Percentiles rank a stretch among this genome's conserved stretches.
Conservation (phyloP, 768 basidiomycete species). For the Leccinum rimulosum region DNA sequence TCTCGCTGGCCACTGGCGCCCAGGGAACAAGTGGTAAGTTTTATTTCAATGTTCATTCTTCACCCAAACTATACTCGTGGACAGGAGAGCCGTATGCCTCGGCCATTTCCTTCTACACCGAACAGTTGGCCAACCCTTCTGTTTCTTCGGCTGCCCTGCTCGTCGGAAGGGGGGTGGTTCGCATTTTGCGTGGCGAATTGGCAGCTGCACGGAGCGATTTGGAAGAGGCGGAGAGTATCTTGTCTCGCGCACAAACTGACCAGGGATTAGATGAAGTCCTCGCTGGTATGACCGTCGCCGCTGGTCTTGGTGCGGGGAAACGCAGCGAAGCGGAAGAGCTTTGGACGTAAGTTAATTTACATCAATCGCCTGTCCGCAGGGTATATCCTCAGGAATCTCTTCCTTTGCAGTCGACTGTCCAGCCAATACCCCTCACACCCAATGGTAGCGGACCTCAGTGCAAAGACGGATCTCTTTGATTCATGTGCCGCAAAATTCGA, state of each 20-base stretch:
- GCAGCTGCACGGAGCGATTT: constrained; percentile 76
- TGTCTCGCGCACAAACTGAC: constrained; percentile 44
- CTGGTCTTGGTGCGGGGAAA: constrained; percentile 56
- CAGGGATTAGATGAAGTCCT: constrained; percentile 58
- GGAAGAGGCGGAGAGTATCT: constrained; percentile 54
- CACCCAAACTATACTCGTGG: neutral
- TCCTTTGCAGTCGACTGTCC: constrained; percentile 36
- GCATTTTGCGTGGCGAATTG: constrained; percentile 74
- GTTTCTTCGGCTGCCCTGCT: constrained; percentile 71
- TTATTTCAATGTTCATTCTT: constrained; percentile 26
- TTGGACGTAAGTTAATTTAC: constrained; percentile 54
- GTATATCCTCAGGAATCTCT: constrained; percentile 2
- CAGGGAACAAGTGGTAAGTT: constrained; percentile 50
- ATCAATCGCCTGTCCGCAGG: constrained; percentile 3
- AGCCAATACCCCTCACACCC: constrained; percentile 66
- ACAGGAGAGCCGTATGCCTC: constrained; percentile 37
- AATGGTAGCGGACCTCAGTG: constrained; percentile 57
- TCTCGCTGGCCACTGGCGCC: constrained; percentile 71
- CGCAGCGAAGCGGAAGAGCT: constrained; percentile 61
- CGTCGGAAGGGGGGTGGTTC: constrained; percentile 75
- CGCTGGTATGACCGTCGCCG: constrained; percentile 64
- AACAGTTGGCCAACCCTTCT: constrained; percentile 80
- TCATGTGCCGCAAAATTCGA: constrained; percentile 53
- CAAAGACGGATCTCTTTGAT: constrained; percentile 67
- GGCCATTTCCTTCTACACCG: constrained; percentile 67